Evolutionary conservation across 768 basidiomycete genomes (phyloP), one percentile per base, ranked within the genome.

Genomic region (Rubroboletus pulcherrimus): DNA sequence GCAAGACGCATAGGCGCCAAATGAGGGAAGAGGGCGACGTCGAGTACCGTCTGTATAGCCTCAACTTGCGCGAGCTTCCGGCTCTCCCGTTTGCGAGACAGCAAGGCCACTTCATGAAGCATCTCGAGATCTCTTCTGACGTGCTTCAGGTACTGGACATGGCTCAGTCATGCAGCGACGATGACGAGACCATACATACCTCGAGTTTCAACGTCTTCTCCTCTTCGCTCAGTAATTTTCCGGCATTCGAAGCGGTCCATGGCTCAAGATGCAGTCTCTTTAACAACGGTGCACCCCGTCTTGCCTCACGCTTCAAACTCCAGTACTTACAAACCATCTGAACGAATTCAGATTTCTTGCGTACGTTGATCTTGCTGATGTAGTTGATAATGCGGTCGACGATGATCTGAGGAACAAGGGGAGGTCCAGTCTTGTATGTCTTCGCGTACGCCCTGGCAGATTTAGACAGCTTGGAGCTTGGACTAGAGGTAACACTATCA

Each of bases 211-310:
- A 78, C 9, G 77, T 71, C 71, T 89, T 92, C 58, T 97, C 92
- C 57, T 89, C 87, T 19, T 94, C 91, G 5, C 85, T 91, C 64
- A 91, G 80, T 31, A 81, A 69, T 60, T 82, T 82, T 7, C 75
- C 74, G 7, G 78, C 78, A 17, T 84, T 80, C 40, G 81, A 84
- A 3, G 92, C 91, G 1, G 95, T 98, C 97, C 97, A 98, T 0
- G 97, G 96, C 74, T 99, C 96, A 29, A 98, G 76, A 73, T 99
- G 94, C 54, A 99, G 68, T 51, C 97, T 69, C 72, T 98, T 98
- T 61, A 99, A 71, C 57, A 98, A 71, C 11, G 97, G 96, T 9
- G 97, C 97, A 5, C 97, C 97, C 39, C 96, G 73, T 58, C 97
- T 81, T 1, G 85, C 92, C 68, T 98, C 96, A 5, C 97, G 78